Conservation (phyloP, 441 rosid species). For the Aquilaria agallochum region DNA sequence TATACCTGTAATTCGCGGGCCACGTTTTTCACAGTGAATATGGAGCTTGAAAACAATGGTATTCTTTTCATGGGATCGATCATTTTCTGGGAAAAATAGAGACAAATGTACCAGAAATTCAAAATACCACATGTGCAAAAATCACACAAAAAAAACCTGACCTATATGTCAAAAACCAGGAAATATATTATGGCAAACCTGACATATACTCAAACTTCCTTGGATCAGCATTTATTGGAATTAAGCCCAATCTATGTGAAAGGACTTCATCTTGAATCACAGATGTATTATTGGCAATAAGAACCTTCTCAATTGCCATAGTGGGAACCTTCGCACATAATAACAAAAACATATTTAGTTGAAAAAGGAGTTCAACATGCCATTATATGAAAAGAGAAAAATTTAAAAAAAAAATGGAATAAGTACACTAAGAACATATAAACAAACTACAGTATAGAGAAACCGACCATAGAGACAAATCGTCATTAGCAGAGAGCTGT, state of each 20-base stretch:
- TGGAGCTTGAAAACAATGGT: constrained; percentile 95
- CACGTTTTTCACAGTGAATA: constrained; percentile 44
- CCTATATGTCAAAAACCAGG: background rate
- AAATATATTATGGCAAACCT: constrained; percentile 35
- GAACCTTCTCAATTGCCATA: constrained; percentile 94
- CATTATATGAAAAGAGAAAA: too few species aligned
- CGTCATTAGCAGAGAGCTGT: too few species aligned
- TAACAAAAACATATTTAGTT: constrained; percentile 2
- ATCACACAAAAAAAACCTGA: constrained; percentile 1
- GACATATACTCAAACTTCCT: constrained; percentile 83
- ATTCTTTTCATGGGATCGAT: constrained; percentile 86
- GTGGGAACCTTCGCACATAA: constrained; percentile 64
- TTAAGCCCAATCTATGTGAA: constrained; percentile 89
- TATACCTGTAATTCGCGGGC: constrained; percentile 61
- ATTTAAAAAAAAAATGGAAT: background rate
- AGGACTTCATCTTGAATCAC: constrained; percentile 91
- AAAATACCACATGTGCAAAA: constrained; percentile 3
- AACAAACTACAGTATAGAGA: background rate
- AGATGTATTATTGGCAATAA: constrained; percentile 87
- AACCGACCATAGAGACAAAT: too few species aligned
- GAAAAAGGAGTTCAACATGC: too few species aligned
- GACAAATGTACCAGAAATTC: background rate
- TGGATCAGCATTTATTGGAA: constrained; percentile 83
- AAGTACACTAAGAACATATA: background rate
- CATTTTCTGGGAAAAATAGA: constrained; percentile 53